Base-by-base conservation (phyloP, 306 rosid species). In the Cucumis sativus region DNA sequence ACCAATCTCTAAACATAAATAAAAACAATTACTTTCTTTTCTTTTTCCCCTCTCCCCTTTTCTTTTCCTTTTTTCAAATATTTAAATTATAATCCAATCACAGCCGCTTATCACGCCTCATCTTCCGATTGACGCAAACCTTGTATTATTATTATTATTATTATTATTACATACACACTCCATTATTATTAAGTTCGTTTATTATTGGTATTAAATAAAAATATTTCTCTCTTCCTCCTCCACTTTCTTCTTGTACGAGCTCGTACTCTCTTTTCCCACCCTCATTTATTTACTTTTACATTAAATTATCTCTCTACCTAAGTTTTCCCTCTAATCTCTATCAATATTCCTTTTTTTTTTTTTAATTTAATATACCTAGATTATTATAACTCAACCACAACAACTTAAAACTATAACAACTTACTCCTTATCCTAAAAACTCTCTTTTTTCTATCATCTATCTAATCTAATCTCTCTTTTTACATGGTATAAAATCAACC, bases 31-130 rank as follows among this genome's bases (percentile, higher is more conserved):
- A n/a, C n/a, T n/a, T n/a, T n/a, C n/a, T n/a, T n/a, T n/a, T n/a
- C n/a, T n/a, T n/a, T n/a, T 23, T 23, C 6, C 11, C 6, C 21
- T 68, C 40, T 30, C 30, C 43, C 16, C 54, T 13, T 28, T 28
- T 28, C 70, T 81, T 35, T 76, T 18, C 12, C 55, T 20, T n/a
- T 43, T 1, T 5, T 33, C 3, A 33, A 33, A 33, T 3, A 4
- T 33, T 33, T 17, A 21, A n/a, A 58, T 28, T 16, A 51, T 25
- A 51, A 49, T 80, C 83, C 52, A 79, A 88, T 87, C 88, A 78
- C 86, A 68, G 81, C 89, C 97, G 90, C 79, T 73, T 64, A 82
- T 88, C 90, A 80, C 89, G 93, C 89, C 81, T 69, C 40, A 18
- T 37, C 78, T 78, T 66, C 78, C 28, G 79, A 56, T 61, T 41